Base-by-base conservation (phyloP, 371 early-diverging fungal genomes). In the Circinella minor region DNA sequence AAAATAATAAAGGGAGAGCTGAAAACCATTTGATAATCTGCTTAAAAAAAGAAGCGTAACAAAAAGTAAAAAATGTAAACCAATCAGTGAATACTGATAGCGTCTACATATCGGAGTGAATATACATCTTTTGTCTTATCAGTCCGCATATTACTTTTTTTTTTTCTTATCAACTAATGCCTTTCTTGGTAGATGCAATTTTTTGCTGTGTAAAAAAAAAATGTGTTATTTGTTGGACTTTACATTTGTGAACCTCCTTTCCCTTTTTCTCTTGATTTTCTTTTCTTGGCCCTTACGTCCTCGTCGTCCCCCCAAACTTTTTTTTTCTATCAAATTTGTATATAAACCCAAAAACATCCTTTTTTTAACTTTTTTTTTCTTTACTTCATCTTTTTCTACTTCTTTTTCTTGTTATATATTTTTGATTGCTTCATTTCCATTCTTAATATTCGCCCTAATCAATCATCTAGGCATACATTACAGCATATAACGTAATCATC, bases 221-320 rank as follows among this genome's bases (percentile, higher is more conserved):
- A 1, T 47, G 47, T 47, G 9, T 9, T 47, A 15, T 47, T 11
- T 55, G 15, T n/a, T 10, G 11, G 15, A 8, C 17, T 55, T 10
- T 20, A 8, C 18, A n/a, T 67, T 36, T 51, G 47, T 47, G 9
- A 11, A 15, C 38, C 27, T 61, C 61, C 54, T 61, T 61, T 48
- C 54, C 47, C 18, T 46, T 55, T 37, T 37, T 46, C 47, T 64
- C 27, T 57, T 55, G 54, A 63, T 64, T 54, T 68, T 39, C 62
- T 48, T 34, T 54, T 51, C 7, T 57, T 7, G 34, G 6, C 27
- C 36, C 14, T 62, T 55, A 18, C 36, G n/a, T 46, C n/a, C 51
- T 61, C n/a, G 20, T 46, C 46, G 9, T 61, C 13, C 14, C n/a
- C 51, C 51, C 51, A 8, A 51, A 51, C 51, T n/a, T 51, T 51